phyloP scores from a whole-genome alignment of 2,329 filamentous ascomycete species.

The Macrophomina pseudophaseolina region DNA sequence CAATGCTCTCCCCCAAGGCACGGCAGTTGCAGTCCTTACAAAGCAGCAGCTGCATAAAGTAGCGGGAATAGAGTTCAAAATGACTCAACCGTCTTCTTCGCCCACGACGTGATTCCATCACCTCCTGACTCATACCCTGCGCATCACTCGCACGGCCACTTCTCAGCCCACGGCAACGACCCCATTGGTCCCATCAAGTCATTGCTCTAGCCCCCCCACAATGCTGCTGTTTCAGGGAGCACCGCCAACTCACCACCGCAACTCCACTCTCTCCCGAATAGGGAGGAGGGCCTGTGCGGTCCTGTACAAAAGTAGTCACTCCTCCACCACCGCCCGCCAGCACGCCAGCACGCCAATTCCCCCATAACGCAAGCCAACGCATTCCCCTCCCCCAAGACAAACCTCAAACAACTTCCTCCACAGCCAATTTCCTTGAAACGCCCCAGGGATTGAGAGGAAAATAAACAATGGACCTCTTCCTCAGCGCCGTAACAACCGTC shows the following conservation, averaged over 20 bases:
- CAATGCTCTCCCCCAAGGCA: too few relatives aligned
- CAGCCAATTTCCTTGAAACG: not conserved
- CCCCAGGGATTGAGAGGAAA: not conserved
- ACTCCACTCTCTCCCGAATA: not conserved
- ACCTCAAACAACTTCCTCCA: not conserved
- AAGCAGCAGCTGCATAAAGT: too few relatives aligned
- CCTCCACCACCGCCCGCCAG: not conserved
- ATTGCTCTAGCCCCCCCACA: slow-evolving; percentile 1
- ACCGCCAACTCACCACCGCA: slow-evolving; percentile 21
- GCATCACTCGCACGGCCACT: not conserved
- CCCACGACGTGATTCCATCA: not conserved
- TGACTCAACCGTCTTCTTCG: not conserved
- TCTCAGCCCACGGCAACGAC: not conserved
- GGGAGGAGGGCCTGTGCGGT: slow-evolving; percentile 1
- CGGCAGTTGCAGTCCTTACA: too few relatives aligned
- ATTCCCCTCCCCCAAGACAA: not conserved
- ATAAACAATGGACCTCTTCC: slow-evolving; percentile 9
- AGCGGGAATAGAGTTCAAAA: too few relatives aligned
- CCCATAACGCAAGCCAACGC: too few relatives aligned
- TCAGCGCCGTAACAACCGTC: slow-evolving; percentile 8
- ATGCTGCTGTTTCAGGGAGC: not conserved
- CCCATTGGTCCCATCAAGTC: slow-evolving; percentile 1
- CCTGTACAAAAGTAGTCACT: not conserved
- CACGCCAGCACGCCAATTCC: too few relatives aligned
- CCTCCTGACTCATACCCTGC: too few relatives aligned